A percentile compares a stretch with the other conserved stretches of the same genome.
phyloP scores from a whole-genome alignment of 208 protist genomes.

The Crithidia thermophila region DNA sequence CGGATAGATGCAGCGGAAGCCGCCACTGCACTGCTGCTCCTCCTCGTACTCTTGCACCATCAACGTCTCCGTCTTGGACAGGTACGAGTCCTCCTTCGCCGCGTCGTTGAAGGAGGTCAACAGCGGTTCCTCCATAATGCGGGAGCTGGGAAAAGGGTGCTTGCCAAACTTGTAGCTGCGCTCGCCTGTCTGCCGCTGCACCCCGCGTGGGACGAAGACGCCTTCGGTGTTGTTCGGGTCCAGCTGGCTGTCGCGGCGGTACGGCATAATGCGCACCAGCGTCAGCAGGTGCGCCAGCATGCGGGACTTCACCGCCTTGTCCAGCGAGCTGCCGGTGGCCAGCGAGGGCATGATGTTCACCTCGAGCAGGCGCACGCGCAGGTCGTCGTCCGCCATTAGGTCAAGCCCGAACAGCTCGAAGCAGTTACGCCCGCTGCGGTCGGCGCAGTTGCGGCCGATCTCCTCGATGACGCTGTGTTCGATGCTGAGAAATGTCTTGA shows the following conservation, averaged over 20 bases:
- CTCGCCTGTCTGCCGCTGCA: constrained; percentile 36
- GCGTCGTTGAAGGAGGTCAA: constrained; percentile 67
- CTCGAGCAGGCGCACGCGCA: constrained; percentile 88
- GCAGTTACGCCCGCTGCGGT: constrained; percentile 82
- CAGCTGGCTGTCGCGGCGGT: constrained; percentile 55
- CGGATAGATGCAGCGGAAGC: constrained; percentile 85
- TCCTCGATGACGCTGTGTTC: constrained; percentile 81
- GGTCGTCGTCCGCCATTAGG: constrained; percentile 78
- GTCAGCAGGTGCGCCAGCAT: constrained; percentile 90
- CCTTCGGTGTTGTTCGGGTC: constrained; percentile 17
- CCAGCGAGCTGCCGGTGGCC: constrained; percentile 78
- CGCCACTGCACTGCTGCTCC: constrained; percentile 77
- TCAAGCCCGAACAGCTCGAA: constrained; percentile 94
- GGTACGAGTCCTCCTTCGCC: constrained; percentile 60
- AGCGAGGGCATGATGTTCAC: constrained; percentile 94
- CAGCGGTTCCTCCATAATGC: constrained; percentile 47
- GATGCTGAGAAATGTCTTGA: constrained; percentile 93
- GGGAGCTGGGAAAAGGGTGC: constrained; percentile 51
- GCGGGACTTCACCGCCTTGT: constrained; percentile 89
- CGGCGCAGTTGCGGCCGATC: constrained; percentile 55
- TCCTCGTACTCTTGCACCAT: constrained; percentile 86
- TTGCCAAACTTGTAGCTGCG: constrained; percentile 72
- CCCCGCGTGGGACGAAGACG: constrained; percentile 33
- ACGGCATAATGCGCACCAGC: constrained; percentile 77
- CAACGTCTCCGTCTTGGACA: constrained; percentile 59